Conservation (phyloP, 768 basidiomycete genomes). For the Imleria badia region DNA sequence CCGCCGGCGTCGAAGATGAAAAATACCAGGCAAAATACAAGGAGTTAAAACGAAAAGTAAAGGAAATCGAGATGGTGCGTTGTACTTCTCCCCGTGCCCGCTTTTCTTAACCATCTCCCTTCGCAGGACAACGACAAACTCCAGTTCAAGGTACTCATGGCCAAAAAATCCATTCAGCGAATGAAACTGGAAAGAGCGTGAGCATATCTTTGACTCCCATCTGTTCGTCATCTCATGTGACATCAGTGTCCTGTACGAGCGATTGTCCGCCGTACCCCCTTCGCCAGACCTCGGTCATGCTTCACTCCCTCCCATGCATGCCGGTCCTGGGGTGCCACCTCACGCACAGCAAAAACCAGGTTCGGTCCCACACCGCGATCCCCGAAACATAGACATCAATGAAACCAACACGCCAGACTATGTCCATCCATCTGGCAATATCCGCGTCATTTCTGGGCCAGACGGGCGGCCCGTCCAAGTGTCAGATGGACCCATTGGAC, state of each 20-base stretch:
- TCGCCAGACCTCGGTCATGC: conserved; percentile 49
- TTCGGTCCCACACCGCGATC: conserved; percentile 32
- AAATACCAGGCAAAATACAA: conserved; percentile 89
- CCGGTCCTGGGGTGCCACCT: conserved; percentile 37
- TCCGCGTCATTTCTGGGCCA: conserved; percentile 44
- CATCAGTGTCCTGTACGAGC: conserved; percentile 73
- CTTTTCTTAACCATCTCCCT: conserved; percentile 1
- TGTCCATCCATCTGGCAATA: conserved; percentile 45
- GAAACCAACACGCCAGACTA: conserved; percentile 54
- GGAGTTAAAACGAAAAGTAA: conserved; percentile 84
- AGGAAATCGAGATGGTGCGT: conserved; percentile 79
- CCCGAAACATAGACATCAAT: conserved; percentile 44
- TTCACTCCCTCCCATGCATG: conserved; percentile 32
- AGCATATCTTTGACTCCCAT: conserved; percentile 37
- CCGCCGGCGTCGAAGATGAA: conserved; percentile 79
- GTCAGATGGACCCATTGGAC: conserved; percentile 50
- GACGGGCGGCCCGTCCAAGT: conserved; percentile 51
- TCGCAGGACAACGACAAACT: conserved; percentile 86
- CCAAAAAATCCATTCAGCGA: conserved; percentile 80
- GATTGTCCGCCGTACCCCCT: conserved; percentile 60
- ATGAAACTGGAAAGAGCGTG: conserved; percentile 89
- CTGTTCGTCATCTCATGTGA: conserved; percentile 27
- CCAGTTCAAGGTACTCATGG: conserved; percentile 73
- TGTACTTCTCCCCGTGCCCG: not conserved
- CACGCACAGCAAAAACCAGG: conserved; percentile 25